These are phyloP conservation scores for Jaapia argillacea DNA, from an alignment of 768 basidiomycete genomes.

Conservation along the genomic window DNA sequence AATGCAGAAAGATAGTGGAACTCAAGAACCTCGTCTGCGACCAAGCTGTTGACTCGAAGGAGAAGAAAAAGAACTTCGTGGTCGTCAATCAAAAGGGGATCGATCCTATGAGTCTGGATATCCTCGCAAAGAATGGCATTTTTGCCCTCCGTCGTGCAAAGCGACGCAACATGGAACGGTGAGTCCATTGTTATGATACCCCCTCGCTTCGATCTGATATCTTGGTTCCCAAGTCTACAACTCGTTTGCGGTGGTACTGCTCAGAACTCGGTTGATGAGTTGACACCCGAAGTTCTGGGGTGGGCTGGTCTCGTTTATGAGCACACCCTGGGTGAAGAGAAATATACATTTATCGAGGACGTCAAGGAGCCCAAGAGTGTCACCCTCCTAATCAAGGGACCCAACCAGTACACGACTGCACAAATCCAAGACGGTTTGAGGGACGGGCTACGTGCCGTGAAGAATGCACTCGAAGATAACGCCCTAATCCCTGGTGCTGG, in stretches of 20 bases:
- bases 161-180: conserved; percentile 98
- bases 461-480: conserved; percentile 92
- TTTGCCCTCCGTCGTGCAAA: conserved; percentile 91
- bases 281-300: conserved; percentile 83
- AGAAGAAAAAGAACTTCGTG: conserved; percentile 83
- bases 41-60: conserved; percentile 73
- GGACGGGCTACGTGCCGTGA: conserved; percentile 91
- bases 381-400: conserved; percentile 95
- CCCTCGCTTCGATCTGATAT: conserved; percentile 2
- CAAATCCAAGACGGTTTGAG: conserved; percentile 98
- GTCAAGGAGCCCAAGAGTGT: conserved; percentile 93
- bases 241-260: conserved; percentile 91
- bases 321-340: conserved; percentile 97
- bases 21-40: conserved; percentile 96
- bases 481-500: conserved; percentile 91
- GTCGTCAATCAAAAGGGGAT: conserved; percentile 99
- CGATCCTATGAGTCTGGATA: conserved; percentile 92
- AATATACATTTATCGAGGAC: conserved; percentile 95
- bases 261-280: conserved; percentile 96
- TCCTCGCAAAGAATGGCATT: conserved; percentile 94
- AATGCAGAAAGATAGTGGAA: conserved; percentile 92
- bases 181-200: conserved; percentile 14
- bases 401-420: conserved; percentile 90
- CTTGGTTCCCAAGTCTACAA: conserved; percentile 52
- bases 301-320: conserved; percentile 99